Percentiles rank a stretch among this genome's conserved stretches.
Evolutionary conservation across 768 basidiomycete genomes (phyloP).

Genomic region (Panellus pusillus): DNA sequence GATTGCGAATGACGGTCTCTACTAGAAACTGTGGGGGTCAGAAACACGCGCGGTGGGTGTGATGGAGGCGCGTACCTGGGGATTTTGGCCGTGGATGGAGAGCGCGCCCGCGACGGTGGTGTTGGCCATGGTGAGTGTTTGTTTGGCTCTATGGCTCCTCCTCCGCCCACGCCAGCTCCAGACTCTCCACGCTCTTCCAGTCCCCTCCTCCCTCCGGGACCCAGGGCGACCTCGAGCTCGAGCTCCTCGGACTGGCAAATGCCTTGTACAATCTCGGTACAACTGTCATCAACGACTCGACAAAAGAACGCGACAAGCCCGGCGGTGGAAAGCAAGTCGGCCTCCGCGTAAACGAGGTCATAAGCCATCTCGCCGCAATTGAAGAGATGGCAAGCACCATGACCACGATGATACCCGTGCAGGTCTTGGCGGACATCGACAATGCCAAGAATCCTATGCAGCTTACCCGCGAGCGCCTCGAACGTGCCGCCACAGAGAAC

Average conservation of each 20-base stretch:
- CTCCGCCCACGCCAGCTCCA: constrained; percentile 34
- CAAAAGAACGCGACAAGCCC: constrained; percentile 74
- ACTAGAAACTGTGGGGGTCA: constrained; percentile 70
- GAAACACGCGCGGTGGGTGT: not conserved
- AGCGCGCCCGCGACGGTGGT: constrained; percentile 85
- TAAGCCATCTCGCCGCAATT: constrained; percentile 62
- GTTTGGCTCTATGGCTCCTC: not conserved
- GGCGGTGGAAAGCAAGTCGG: constrained; percentile 76
- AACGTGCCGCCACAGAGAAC: constrained; percentile 84
- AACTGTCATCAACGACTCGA: constrained; percentile 80
- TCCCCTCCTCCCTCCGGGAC: constrained; percentile 67
- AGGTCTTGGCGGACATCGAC: constrained; percentile 78
- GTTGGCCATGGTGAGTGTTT: constrained; percentile 67
- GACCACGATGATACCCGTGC: constrained; percentile 68
- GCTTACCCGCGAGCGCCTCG: constrained; percentile 75
- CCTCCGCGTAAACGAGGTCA: constrained; percentile 74
- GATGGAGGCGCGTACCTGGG: constrained; percentile 60
- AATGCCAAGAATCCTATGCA: constrained; percentile 79
- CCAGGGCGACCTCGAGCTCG: constrained; percentile 76
- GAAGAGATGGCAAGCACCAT: constrained; percentile 68
- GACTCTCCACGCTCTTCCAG: constrained; percentile 76
- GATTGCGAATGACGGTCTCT: constrained; percentile 92
- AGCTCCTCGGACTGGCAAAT: constrained; percentile 74
- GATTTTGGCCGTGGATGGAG: constrained; percentile 96
- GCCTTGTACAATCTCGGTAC: constrained; percentile 80